Evolutionary conservation across 2,329 filamentous ascomycete species (phyloP), one percentile per base, ranked within the genome.

Genomic region (Stylonectria norvegica): DNA sequence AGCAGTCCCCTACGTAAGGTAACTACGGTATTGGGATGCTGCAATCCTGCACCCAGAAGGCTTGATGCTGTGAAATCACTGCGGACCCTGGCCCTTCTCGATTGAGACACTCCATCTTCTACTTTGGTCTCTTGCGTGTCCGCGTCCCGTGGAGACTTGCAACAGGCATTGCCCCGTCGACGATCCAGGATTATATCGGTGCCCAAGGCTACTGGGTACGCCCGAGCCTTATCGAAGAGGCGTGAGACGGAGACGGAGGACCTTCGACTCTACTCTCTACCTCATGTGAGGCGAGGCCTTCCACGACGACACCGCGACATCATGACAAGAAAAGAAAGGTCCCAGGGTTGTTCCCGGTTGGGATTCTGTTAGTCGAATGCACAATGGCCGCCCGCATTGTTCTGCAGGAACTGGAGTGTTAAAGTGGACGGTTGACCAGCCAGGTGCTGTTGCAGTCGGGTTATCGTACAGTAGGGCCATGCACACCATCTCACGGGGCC

Each of bases 321-420:
- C 22, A 25, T 25, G 22, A 25, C 7, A 25, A 25, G 22, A 12
- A 12, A 7, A 25, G 22, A 25, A 12, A 41, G 50, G 42, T 40
- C 18, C 38, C 45, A 42, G 38, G 45, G 40, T 40, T 41, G 34
- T 43, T 40, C 37, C 30, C 37, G 32, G 36, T 38, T 19, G 50
- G 49, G 50, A 50, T 49, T 53, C 47, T 51, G 42, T 47, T 44
- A 53, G 40, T 12, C 22, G 22, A 25, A 39, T 53, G 50, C 50
- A 53, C 39, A 37, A 36, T 49, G 28, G 36, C 25, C n/a, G 4
- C 22, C 34, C 29, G 34, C 34, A 36, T 34, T 18, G 20, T 14
- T 23, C 16, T 36, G 34, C 34, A 36, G 34, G 34, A 36, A 36
- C 34, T 36, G 17, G 22, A 25, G 22, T n/a, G n/a, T n/a, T n/a